A percentile compares a stretch with the other conserved stretches of the same genome.
Conservation (phyloP, 31 red algal species). For the Asparagopsis taxiformis region DNA sequence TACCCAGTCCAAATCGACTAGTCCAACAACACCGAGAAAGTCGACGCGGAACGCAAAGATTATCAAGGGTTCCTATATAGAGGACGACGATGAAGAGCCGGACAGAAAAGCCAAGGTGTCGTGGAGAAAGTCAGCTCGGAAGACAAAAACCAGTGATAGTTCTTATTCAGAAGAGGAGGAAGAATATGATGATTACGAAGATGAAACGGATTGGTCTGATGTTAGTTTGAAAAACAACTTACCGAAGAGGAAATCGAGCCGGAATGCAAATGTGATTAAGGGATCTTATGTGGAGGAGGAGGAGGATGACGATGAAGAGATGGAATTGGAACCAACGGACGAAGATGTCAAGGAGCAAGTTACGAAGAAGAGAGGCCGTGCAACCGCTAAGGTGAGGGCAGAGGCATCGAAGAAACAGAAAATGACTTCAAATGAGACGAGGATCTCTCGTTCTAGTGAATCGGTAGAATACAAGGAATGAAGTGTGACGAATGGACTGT, state of each 20-base stretch:
- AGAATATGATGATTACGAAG: neutral
- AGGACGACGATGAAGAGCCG: too few relatives aligned
- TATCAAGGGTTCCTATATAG: neutral
- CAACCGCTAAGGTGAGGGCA: neutral
- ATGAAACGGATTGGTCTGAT: neutral
- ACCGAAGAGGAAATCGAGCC: neutral
- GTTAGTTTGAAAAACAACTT: neutral
- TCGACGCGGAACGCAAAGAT: neutral
- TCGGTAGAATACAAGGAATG: neutral
- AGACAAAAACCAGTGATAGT: too few relatives aligned
- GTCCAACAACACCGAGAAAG: neutral
- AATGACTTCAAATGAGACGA: neutral
- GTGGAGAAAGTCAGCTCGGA: too few relatives aligned
- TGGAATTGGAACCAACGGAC: neutral
- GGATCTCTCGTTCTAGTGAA: neutral
- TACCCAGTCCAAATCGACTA: neutral
- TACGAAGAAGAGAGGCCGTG: too few relatives aligned
- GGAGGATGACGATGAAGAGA: neutral
- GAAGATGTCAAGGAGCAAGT: neutral
- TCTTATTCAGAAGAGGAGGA: too few relatives aligned
- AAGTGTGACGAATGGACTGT: too few relatives aligned
- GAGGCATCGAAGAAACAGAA: neutral
- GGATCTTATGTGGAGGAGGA: neutral
- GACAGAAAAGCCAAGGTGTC: too few relatives aligned
- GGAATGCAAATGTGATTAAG: neutral